Conservation (phyloP, 768 basidiomycete species). For the Collybiopsis confluens region DNA sequence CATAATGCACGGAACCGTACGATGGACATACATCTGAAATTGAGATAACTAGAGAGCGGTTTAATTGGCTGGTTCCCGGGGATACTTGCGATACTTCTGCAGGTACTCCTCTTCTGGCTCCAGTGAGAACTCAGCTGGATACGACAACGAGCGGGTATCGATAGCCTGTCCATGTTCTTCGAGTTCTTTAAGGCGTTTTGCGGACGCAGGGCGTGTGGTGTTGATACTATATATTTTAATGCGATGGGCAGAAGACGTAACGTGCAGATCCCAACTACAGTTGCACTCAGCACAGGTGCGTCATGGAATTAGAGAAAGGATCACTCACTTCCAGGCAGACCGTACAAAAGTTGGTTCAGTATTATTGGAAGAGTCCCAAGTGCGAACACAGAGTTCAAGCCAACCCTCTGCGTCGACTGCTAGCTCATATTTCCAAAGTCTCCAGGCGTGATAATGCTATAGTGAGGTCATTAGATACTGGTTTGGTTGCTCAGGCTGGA, state of each 20-base stretch:
- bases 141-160: constrained; percentile 30
- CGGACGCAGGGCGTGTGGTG: constrained; percentile 35
- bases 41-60: no score
- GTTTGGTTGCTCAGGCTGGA: no score
- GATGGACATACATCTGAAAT: background rate
- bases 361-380: constrained; percentile 57
- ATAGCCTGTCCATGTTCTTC: constrained; percentile 33
- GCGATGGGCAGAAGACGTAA: constrained; percentile 49
- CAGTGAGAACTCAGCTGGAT: constrained; percentile 32
- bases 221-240: constrained; percentile 55
- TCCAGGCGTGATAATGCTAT: constrained; percentile 52
- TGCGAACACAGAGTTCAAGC: constrained; percentile 51
- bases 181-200: constrained; percentile 35
- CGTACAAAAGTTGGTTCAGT: constrained; percentile 53
- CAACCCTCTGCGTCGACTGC: constrained; percentile 54
- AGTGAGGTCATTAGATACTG: background rate
- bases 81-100: constrained; percentile 19
- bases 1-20: background rate
- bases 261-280: constrained; percentile 46
- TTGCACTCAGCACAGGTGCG: background rate
- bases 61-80: constrained; percentile 23
- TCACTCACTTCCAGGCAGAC: constrained; percentile 48
- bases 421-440: constrained; percentile 47
- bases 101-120: constrained; percentile 30
- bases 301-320: background rate